A percentile compares a stretch with the other conserved stretches of the same genome.
These are phyloP conservation scores for Xylaria palmicola DNA, from an alignment of 495 filamentous ascomycete species.

Conservation along the genomic window DNA sequence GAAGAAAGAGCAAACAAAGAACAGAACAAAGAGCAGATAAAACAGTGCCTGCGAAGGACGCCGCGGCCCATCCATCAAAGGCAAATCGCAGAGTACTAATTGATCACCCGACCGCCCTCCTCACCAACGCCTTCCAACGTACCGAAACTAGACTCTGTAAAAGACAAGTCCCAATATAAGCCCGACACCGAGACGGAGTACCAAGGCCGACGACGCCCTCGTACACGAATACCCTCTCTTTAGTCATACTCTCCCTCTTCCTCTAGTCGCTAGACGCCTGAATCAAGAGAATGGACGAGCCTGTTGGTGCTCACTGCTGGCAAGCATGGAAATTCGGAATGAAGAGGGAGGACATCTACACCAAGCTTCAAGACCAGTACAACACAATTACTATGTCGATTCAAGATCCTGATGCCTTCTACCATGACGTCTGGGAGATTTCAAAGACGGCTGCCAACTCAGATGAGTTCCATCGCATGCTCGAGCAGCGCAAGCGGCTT, in stretches of 20 bases:
- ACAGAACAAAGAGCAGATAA: constrained; percentile 2
- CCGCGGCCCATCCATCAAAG: neutral
- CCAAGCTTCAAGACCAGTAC: constrained; percentile 35
- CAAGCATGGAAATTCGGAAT: constrained; percentile 50
- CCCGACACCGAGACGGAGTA: neutral
- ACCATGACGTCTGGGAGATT: constrained; percentile 41
- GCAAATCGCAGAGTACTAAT: constrained; percentile 4
- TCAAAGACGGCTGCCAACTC: constrained; percentile 38
- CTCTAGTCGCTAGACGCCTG: neutral
- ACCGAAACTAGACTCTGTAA: constrained; percentile 11
- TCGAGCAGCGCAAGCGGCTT: constrained; percentile 46
- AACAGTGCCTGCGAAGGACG: neutral
- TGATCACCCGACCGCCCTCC: neutral
- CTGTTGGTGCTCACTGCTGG: constrained; percentile 43
- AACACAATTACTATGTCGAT: constrained; percentile 33
- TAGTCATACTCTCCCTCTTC: neutral
- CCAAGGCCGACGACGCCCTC: constrained; percentile 10
- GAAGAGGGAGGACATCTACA: constrained; percentile 36
- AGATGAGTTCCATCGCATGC: constrained; percentile 48
- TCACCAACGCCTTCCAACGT: neutral
- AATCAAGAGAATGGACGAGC: constrained; percentile 45
- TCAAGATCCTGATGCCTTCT: constrained; percentile 34
- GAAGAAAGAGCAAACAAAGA: neutral
- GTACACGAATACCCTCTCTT: neutral
- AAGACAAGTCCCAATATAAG: neutral